Conservation (phyloP, 257 asterid species). For the Solanum lycopersicoides region DNA sequence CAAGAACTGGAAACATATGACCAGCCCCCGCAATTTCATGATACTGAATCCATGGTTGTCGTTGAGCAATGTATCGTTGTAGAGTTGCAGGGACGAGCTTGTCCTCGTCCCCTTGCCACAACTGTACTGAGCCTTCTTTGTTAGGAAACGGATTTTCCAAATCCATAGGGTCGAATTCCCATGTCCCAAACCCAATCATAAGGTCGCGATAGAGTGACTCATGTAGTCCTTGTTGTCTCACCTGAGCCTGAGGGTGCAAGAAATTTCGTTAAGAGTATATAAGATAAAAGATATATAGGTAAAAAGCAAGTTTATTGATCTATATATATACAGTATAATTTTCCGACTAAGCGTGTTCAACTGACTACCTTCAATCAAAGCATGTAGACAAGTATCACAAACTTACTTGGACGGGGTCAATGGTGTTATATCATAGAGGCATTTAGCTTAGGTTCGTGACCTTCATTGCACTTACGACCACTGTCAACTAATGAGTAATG, state of each 20-base stretch:
- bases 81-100: conserved; percentile 43
- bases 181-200: conserved; percentile 60
- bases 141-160: conserved; percentile 52
- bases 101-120: conserved; percentile 90
- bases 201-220: conserved; percentile 64
- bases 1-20: conserved; percentile 50
- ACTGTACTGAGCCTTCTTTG: conserved; percentile 52
- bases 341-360: not conserved
- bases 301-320: not conserved
- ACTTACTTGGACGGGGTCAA: not conserved
- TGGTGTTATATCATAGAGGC: not conserved
- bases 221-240: conserved; percentile 73
- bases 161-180: conserved; percentile 78
- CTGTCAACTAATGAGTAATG: not conserved
- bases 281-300: not conserved
- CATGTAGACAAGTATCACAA: not conserved
- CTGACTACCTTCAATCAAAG: not conserved
- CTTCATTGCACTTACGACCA: not conserved
- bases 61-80: conserved; percentile 53
- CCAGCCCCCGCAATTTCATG: conserved; percentile 76
- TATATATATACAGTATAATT: no score
- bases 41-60: conserved; percentile 74
- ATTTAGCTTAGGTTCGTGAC: not conserved
- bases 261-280: not conserved
- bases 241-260: conserved; percentile 23